Evolutionary conservation across 495 filamentous ascomycete species (phyloP), one percentile per base, ranked within the genome.

Genomic region (Xylaria longipes): DNA sequence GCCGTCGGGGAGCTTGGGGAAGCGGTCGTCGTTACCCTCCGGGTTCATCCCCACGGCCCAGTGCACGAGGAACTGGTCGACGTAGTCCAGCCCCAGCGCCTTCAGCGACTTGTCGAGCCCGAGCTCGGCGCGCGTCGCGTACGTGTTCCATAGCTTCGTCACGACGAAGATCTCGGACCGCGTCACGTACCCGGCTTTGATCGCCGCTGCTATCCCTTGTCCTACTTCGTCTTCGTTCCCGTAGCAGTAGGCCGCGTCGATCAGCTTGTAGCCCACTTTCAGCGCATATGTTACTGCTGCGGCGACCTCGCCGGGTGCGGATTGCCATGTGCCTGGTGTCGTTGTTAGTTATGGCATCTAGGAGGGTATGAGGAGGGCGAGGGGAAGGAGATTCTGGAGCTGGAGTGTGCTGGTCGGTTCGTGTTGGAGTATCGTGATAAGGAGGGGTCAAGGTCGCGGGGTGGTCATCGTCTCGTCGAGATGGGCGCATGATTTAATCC

Each of bases 11-110:
- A 88, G 87, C 80, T 91, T 94, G 71, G 93, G 93, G 82, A 94
- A 93, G 67, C 88, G 82, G 73, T 90, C 88, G 81, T 96, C 87
- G 83, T 92, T 93, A 62, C 93, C 87, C 52, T 90, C 84, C 20
- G 90, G 90, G 79, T 94, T 95, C 91, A 97, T 93, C 68, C 92
- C 88, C 60, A 94, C 82, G 3, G 93, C 92, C 93, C 93, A 95
- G 81, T 97, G 93, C 74, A 89, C 83, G 25, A 97, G 83, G 76
- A 91, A 95, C 69, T 97, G 81, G 80, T 97, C 94, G 9, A 97
- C 86, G 81, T 97, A 97, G 68, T 93, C 89, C 70, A 95, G 79
- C 35, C 91, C 90, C 64, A 97, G 79, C 60, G 85, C 86, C 80
- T 89, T 88, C 75, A 97, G 83, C 72, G 89, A 91, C 80, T 89